Base-by-base conservation (phyloP, 768 basidiomycete species). In the Gautieria morchelliformis region DNA sequence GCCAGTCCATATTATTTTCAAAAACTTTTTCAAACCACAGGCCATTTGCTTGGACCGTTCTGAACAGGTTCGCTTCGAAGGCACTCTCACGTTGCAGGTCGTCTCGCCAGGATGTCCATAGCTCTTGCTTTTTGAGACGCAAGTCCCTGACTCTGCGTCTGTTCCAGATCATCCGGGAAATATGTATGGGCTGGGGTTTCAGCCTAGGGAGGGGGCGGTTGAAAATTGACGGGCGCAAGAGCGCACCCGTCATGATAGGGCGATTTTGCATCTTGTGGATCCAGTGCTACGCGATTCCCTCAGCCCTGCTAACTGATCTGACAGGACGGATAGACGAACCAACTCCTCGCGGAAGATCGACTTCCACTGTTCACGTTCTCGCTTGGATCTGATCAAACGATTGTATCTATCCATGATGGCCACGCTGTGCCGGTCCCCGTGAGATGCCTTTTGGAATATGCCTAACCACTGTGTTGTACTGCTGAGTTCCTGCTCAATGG, bases 191-290 rank as follows among this genome's bases (percentile, higher is more conserved):
- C 60, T 95, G 91, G 0, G 89, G 90, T 41, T 78, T 81, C 62
- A 96, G 72, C 0, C 89, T 81, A 0, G 91, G 91, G 14, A 96
- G 77, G 1, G 91, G 89, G 0, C 71, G 74, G 65, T 91, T 81
- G 69, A 70, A 80, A 8, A 79, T 52, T 0, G 84, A 75, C 0
- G 90, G 78, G 11, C 80, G 81, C n/a, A 91, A 66, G 66, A 80
- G 79, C 1, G 75, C 77, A 5, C 90, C 87, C 7, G 88, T 91
- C 58, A 91, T 69, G 35, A 85, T 83, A 12, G 87, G 84, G 4
- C 83, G 79, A 20, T 74, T 78, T 39, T 72, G 75, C 40, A 87
- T 70, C 22, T 72, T 72, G 8, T 74, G 63, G 58, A 76, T 76
- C 74, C 83, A 86, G 53, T 76, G 78, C 84, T 88, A 59, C 5